phyloP scores from a whole-genome alignment of 164 flowering plant genomes.

The Protea cynaroides region DNA sequence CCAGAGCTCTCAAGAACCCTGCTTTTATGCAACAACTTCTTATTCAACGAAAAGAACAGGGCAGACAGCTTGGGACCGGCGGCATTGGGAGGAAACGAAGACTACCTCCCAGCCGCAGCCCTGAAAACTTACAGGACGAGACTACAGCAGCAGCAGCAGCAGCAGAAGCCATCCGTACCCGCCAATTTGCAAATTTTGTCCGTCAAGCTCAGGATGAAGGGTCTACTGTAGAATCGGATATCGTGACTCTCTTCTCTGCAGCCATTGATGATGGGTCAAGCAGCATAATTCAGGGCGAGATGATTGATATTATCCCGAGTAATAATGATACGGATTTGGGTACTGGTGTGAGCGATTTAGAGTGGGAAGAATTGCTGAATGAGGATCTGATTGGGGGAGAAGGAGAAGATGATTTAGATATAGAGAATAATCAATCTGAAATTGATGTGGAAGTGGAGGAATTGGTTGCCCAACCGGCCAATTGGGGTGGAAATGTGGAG shows the following conservation, averaged over 20 bases:
- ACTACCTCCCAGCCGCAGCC: constrained; percentile 16
- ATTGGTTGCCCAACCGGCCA: constrained; percentile 25
- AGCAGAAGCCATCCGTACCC: neutral
- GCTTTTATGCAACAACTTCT: constrained; percentile 36
- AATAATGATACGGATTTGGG: constrained; percentile 9
- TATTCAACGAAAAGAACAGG: constrained; percentile 20
- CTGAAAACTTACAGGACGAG: constrained; percentile 19
- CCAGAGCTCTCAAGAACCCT: constrained; percentile 36
- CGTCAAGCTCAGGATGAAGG: constrained; percentile 16
- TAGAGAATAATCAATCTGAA: constrained; percentile 15
- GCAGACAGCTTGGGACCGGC: constrained; percentile 22
- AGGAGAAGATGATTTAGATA: constrained; percentile 13
- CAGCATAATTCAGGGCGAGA: constrained; percentile 5
- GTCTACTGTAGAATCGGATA: constrained; percentile 18
- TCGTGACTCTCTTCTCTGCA: constrained; percentile 9
- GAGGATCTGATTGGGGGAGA: constrained; percentile 26
- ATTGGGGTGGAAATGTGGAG: constrained; percentile 23
- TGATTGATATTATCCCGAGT: constrained; percentile 1
- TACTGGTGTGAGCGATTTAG: constrained; percentile 16
- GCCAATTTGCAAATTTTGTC: neutral
- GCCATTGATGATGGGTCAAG: constrained; percentile 13
- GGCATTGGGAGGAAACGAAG: constrained; percentile 32
- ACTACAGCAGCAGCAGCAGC: neutral
- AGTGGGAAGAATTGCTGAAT: constrained; percentile 43
- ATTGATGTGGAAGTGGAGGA: constrained; percentile 45